Percentiles rank a stretch among this genome's conserved stretches.
Conservation (phyloP, 208 protist genomes). For the Perkinsela sp. region DNA sequence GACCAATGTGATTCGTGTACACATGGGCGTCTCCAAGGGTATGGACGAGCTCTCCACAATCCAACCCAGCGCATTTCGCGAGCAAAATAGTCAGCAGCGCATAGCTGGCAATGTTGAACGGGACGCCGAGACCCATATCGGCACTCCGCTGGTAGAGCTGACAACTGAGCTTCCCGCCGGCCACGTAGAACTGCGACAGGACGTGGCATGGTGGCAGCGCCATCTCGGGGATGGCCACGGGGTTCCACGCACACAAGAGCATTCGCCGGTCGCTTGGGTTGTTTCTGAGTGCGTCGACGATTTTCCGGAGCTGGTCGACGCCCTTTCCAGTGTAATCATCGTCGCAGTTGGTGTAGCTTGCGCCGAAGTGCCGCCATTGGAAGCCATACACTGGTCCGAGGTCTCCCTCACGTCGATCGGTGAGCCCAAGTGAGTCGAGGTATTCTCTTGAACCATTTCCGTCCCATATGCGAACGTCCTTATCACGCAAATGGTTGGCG, state of each 20-base stretch:
- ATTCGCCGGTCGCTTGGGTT: slow-evolving; percentile 81
- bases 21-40: slow-evolving; percentile 88
- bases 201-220: slow-evolving; percentile 92
- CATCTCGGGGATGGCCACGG: slow-evolving; percentile 69
- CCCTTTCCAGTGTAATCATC: slow-evolving; percentile 70
- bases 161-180: slow-evolving; percentile 71
- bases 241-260: slow-evolving; percentile 91
- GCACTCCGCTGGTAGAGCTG: slow-evolving; percentile 72
- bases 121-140: slow-evolving; percentile 90
- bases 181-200: slow-evolving; percentile 85
- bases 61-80: slow-evolving; percentile 64
- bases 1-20: slow-evolving; percentile 88
- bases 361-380: slow-evolving; percentile 95
- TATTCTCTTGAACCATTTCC: slow-evolving; percentile 82
- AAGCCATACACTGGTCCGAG: slow-evolving; percentile 94
- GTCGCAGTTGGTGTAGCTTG: slow-evolving; percentile 48
- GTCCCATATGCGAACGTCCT: slow-evolving; percentile 88
- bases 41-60: slow-evolving; percentile 83
- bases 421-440: slow-evolving; percentile 72
- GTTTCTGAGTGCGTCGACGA: slow-evolving; percentile 62
- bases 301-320: slow-evolving; percentile 77
- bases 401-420: slow-evolving; percentile 71
- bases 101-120: slow-evolving; percentile 96
- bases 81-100: slow-evolving; percentile 75
- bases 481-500: slow-evolving; percentile 58